Base-by-base conservation (phyloP, 352 stramenopile species). In the Globisporangium cylindrosporum region DNA sequence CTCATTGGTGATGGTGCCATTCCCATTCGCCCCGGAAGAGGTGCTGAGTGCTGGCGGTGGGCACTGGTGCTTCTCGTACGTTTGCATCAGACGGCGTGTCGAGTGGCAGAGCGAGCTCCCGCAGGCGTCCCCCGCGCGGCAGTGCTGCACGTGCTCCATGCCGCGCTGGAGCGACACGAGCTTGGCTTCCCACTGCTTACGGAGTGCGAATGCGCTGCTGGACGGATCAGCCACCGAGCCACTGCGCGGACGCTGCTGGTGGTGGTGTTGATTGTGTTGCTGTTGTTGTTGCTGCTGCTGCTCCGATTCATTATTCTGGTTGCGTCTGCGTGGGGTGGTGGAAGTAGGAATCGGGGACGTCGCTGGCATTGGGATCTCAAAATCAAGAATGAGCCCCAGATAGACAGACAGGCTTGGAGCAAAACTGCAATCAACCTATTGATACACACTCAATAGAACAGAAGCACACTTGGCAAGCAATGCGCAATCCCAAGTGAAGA, bases 81-180 rank as follows among this genome's bases (percentile, higher is more conserved):
- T 90, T 59, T 78, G 77, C 75, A 92, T 81, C 65, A 92, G 71
- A 18, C 82, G 79, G 36, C 76, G 73, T 22, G 84, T 92, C 57
- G 84, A 86, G 72, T 90, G 83, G 72, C 82, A 92, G 57, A 92
- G 81, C 67, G 84, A 82, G 57, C 82, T 89, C 58, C 79, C 76
- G 67, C 84, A 92, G 25, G 81, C 77, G 63, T 86, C 76, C 29
- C 79, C 78, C 1, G 70, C 70, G 62, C 62, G 64, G 73, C 84
- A 92, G 34, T 75, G 59, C 73, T 82, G 72, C 34, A 92, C 79
- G 66, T 92, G 84, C 59, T 84, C 78, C 67, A 92, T 73, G 36
- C 84, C 84, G 53, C 82, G 79, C 74, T 84, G 79, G 60, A 92
- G 83, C 18, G 81, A 90, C 4, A 74, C 77, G 48, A 88, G 73